Evolutionary conservation across 1,284 basidiomycete genomes (phyloP), one percentile per base, ranked within the genome.

Genomic region (Papiliotrema terrestris): DNA sequence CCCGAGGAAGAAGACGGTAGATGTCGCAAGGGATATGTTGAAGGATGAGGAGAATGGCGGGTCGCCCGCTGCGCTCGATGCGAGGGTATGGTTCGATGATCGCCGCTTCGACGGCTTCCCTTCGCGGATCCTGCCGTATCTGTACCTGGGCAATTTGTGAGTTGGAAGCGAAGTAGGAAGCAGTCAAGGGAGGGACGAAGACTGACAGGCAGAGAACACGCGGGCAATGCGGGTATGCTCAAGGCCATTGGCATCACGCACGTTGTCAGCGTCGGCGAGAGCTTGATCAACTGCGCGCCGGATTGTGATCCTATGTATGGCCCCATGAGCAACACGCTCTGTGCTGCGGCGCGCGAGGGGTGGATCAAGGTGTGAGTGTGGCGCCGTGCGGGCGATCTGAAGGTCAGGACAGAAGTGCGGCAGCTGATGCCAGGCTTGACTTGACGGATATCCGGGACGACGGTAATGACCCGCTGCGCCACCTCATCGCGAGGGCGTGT

Each of bases 191-290:
- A 49, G 5, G 14, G 49, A 17, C 19, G 44, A 8, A 13, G 56
- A 55, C 56, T 57, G 55, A 47, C 48, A 47, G 6, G 50, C 71
- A 90, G 88, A 67, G 90, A 91, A 68, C 95, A 98, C 64, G 95
- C 95, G 0, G 83, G 87, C 45, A 98, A 98, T 72, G 92, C 87
- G 43, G 88, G 89, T 67, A 96, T 98, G 92, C 84, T 98, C 3
- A 88, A 91, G 64, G 88, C 91, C 2, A 83, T 98, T n/a, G 91
- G 91, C 43, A 96, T 98, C 68, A 95, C 92, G 1, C 94, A 98
- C 69, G 93, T 98, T 60, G 94, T 98, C 35, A 94, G 91, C 3
- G 92, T 98, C 3, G 95, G 95, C 50, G 95, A 98, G 79, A 73
- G 68, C 46, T 57, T 74, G 49, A 63, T 73, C 37, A 61, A 62